Evolutionary conservation across 1,284 basidiomycete genomes (phyloP).

Genomic region (Coriolopsis trogii): DNA sequence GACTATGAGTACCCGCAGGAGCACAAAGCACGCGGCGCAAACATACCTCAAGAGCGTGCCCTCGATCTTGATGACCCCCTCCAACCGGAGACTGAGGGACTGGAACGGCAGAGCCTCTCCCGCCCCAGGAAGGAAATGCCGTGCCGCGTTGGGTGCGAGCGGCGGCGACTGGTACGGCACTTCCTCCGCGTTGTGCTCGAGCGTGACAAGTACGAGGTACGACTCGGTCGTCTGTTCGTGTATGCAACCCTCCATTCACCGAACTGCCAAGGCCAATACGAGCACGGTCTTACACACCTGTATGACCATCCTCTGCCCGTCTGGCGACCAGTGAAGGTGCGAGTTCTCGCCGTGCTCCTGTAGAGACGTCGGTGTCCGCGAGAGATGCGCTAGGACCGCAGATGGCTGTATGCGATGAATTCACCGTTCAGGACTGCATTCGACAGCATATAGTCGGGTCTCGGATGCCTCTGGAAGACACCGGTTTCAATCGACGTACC

Average conservation of each 20-base stretch:
- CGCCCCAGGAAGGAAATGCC: conserved; percentile 74
- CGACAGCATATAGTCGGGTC: not conserved
- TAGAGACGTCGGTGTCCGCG: conserved; percentile 77
- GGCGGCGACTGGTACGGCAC: conserved; percentile 59
- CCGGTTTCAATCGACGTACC: conserved; percentile 49
- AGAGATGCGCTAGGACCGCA: conserved; percentile 73
- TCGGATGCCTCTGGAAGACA: no score
- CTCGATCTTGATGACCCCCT: conserved; percentile 83
- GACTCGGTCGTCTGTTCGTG: conserved; percentile 69
- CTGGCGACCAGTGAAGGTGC: conserved; percentile 77
- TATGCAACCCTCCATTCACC: not conserved
- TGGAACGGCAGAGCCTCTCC: conserved; percentile 76
- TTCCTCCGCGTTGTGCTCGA: conserved; percentile 61
- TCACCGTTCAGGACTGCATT: not conserved
- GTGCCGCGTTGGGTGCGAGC: conserved; percentile 55
- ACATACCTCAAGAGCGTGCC: conserved; percentile 71
- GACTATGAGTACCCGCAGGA: conserved; percentile 5
- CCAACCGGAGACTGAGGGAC: conserved; percentile 67
- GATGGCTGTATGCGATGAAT: conserved; percentile 61
- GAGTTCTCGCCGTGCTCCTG: conserved; percentile 80
- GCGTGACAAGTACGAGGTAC: conserved; percentile 75
- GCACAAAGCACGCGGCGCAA: not conserved
- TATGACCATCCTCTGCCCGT: conserved; percentile 77
- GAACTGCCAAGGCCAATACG: conserved; percentile 1
- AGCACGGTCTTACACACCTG: conserved; percentile 55